These are phyloP conservation scores for Lenwebbia sp. DNA, from an alignment of 345 rosid species.

Conservation along the genomic window DNA sequence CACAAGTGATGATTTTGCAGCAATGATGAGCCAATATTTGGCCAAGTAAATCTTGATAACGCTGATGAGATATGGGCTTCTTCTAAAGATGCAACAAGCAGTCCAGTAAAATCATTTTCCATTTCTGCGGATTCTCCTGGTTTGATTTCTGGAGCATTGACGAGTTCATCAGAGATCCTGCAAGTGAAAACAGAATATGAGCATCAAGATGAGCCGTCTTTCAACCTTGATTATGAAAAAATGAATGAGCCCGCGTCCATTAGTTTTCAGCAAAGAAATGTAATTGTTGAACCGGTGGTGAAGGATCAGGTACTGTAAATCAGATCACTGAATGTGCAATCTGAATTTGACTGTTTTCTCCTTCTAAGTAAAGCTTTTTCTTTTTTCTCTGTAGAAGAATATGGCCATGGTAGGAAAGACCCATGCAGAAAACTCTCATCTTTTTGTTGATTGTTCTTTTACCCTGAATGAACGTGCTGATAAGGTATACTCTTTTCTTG, in stretches of 20 bases:
- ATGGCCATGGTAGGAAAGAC: conserved; percentile 9
- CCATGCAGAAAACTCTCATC: conserved; percentile 8
- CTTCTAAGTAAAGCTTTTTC: not conserved
- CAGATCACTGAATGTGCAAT: not conserved
- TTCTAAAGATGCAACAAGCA: conserved; percentile 44
- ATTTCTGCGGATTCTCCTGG: conserved; percentile 32
- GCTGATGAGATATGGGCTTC: conserved; percentile 76
- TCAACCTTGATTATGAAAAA: conserved; percentile 22
- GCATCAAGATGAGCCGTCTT: conserved; percentile 36
- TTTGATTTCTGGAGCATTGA: conserved; percentile 29
- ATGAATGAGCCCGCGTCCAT: conserved; percentile 30
- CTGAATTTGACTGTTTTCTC: not conserved
- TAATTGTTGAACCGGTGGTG: conserved; percentile 6
- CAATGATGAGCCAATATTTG: conserved; percentile 80
- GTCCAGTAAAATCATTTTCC: conserved; percentile 44
- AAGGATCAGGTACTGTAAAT: conserved; percentile 43
- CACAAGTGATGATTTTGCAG: conserved; percentile 96
- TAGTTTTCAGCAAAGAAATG: conserved; percentile 18
- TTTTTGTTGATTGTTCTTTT: conserved; percentile 8
- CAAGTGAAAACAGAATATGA: conserved; percentile 37
- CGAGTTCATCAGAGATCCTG: conserved; percentile 17
- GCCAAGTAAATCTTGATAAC: conserved; percentile 48
- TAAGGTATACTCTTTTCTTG: conserved; percentile 18
- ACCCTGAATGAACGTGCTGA: conserved; percentile 10
- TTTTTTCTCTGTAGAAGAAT: conserved; percentile 2